Conservation (phyloP, 176 grass and related monocot genomes). For the Urochloa ruziziensis region DNA sequence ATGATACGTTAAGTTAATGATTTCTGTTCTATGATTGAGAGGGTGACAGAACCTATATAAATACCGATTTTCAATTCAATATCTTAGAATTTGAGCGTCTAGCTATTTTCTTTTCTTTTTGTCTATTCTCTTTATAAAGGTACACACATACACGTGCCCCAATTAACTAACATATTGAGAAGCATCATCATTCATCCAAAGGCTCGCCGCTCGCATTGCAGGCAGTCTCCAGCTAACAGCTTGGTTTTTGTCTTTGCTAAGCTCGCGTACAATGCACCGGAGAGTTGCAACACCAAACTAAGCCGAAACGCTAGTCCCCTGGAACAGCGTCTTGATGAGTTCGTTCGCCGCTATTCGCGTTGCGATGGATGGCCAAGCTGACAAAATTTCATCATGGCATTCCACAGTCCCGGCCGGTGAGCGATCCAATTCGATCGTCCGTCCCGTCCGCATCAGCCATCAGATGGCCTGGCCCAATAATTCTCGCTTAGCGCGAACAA, state of each 20-base stretch:
- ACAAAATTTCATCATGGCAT: slow-evolving; percentile 9
- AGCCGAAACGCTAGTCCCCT: not conserved
- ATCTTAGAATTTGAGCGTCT: not conserved
- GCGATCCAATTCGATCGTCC: slow-evolving; percentile 30
- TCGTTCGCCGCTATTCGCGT: not conserved
- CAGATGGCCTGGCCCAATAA: not conserved
- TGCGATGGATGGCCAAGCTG: not conserved
- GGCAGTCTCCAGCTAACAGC: not conserved
- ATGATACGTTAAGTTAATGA: too few relatives aligned
- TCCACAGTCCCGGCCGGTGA: slow-evolving; percentile 20
- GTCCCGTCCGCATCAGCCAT: not conserved
- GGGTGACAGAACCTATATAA: too few relatives aligned
- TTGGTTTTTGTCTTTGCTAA: not conserved
- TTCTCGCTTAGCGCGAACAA: not conserved
- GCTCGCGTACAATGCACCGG: slow-evolving; percentile 4
- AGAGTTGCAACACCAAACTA: not conserved
- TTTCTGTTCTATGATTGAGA: too few relatives aligned
- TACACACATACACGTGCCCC: not conserved
- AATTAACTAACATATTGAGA: not conserved
- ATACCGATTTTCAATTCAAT: too few relatives aligned
- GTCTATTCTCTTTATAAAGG: not conserved
- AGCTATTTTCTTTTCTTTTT: not conserved
- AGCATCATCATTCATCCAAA: not conserved
- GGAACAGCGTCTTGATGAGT: slow-evolving; percentile 1
- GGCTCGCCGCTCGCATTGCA: not conserved